A percentile compares a stretch with the other conserved stretches of the same genome.
phyloP scores from a whole-genome alignment of 2,329 filamentous ascomycete species.

The Cladosporium sp. region DNA sequence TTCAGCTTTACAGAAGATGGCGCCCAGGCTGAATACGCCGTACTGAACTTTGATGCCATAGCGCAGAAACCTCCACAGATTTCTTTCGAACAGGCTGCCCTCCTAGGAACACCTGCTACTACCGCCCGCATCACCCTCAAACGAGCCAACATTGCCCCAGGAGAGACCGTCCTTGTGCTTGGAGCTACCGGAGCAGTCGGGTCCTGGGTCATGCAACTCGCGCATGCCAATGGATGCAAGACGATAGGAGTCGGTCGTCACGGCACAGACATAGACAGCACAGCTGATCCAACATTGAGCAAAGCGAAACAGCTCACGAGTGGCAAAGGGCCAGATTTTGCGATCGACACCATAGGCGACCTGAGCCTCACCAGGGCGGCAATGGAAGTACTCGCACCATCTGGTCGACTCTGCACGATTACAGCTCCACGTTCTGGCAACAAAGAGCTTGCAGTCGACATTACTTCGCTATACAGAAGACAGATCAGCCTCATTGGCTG shows the following conservation, averaged over 20 bases:
- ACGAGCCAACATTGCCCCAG: conserved; percentile 16
- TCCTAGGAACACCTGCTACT: conserved; percentile 28
- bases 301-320: conserved; percentile 13
- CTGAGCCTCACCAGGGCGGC: conserved; percentile 23
- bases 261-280: conserved; percentile 19
- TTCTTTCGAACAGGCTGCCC: conserved; percentile 25
- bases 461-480: conserved; percentile 5
- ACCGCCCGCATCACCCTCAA: conserved; percentile 25
- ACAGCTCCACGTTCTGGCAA: conserved; percentile 19
- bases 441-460: conserved; percentile 7
- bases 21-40: conserved; percentile 26
- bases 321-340: conserved; percentile 20
- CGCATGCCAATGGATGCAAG: conserved; percentile 22
- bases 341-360: conserved; percentile 30
- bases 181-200: conserved; percentile 30
- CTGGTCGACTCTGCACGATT: conserved; percentile 27
- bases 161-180: conserved; percentile 28
- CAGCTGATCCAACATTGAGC: conserved; percentile 11
- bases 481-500: conserved; percentile 13
- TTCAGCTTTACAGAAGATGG: conserved; percentile 27
- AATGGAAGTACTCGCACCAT: conserved; percentile 21
- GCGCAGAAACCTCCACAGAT: conserved; percentile 22
- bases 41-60: conserved; percentile 19
- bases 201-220: conserved; percentile 24
- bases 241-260: conserved; percentile 25